Evolutionary conservation across 192 early-diverging fungal species (phyloP).

Genomic region (Diversispora eburnea): DNA sequence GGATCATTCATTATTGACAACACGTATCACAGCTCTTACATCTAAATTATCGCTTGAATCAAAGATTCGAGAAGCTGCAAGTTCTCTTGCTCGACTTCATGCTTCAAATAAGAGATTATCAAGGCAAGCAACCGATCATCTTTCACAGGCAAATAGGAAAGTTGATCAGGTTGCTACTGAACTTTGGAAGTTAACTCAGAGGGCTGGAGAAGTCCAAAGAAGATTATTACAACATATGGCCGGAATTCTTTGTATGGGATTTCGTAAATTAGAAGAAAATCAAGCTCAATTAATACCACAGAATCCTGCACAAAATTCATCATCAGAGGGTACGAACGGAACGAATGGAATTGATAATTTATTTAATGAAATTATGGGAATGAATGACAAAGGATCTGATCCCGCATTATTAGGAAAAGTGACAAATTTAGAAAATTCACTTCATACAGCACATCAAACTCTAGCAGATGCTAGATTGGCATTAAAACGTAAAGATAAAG

Average conservation of each 20-base stretch:
- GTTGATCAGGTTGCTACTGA: conserved; percentile 50
- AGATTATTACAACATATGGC: conserved; percentile 54
- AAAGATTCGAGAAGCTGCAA: conserved; percentile 58
- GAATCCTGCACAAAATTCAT: background rate
- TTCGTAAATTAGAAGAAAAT: conserved; percentile 44
- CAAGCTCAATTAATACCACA: background rate
- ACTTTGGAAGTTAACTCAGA: conserved; percentile 46
- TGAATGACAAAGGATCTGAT: conserved; percentile 6
- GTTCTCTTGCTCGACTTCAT: conserved; percentile 50
- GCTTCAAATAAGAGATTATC: conserved; percentile 51
- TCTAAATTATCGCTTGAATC: conserved; percentile 51
- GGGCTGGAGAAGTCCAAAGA: conserved; percentile 43
- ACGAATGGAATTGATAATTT: conserved; percentile 20
- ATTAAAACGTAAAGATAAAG: conserved; percentile 27
- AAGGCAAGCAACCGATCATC: conserved; percentile 48
- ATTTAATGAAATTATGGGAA: conserved; percentile 29
- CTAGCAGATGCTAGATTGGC: conserved; percentile 18
- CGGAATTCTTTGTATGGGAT: conserved; percentile 46
- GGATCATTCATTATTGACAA: conserved; percentile 51
- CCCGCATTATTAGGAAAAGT: conserved; percentile 4
- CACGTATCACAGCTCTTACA: conserved; percentile 43
- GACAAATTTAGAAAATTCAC: conserved; percentile 17
- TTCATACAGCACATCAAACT: conserved; percentile 23
- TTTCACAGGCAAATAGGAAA: conserved; percentile 49
- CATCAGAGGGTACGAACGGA: background rate